Conservation (phyloP, 1,284 basidiomycete species). For the Microbotryum violaceum region DNA sequence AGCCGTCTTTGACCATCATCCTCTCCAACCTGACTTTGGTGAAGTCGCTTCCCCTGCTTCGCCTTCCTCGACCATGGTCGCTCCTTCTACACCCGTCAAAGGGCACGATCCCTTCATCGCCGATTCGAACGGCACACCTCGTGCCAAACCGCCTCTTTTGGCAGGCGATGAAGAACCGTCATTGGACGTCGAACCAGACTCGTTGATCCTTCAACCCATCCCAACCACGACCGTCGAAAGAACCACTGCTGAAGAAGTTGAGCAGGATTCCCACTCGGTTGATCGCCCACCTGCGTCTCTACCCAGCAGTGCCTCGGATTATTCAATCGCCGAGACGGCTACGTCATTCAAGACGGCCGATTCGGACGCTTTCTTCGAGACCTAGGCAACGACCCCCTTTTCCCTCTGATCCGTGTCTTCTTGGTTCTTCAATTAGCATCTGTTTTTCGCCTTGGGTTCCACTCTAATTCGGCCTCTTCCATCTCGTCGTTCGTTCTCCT, state of each 20-base stretch:
- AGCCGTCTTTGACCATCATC: conserved; percentile 1
- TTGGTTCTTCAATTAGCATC: too few relatives aligned
- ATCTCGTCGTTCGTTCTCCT: too few relatives aligned
- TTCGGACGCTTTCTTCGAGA: too few relatives aligned
- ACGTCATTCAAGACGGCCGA: too few relatives aligned
- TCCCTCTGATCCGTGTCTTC: too few relatives aligned
- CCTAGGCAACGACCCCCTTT: too few relatives aligned
- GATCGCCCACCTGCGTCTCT: neutral
- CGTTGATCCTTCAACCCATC: neutral
- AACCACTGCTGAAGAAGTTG: neutral
- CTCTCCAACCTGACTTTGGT: neutral
- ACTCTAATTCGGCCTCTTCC: too few relatives aligned
- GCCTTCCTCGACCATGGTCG: neutral
- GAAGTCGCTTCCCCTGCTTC: neutral
- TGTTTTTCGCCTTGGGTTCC: too few relatives aligned
- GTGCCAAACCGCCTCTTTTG: neutral
- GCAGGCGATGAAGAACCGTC: neutral
- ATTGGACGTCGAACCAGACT: neutral
- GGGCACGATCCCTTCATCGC: neutral
- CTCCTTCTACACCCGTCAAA: neutral
- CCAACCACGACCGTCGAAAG: neutral
- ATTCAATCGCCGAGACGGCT: too few relatives aligned
- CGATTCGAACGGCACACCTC: neutral
- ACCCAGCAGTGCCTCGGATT: too few relatives aligned
- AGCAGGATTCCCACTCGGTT: neutral